Conservation (phyloP, 2,329 filamentous ascomycete genomes). For the Diaporthe ilicicola region DNA sequence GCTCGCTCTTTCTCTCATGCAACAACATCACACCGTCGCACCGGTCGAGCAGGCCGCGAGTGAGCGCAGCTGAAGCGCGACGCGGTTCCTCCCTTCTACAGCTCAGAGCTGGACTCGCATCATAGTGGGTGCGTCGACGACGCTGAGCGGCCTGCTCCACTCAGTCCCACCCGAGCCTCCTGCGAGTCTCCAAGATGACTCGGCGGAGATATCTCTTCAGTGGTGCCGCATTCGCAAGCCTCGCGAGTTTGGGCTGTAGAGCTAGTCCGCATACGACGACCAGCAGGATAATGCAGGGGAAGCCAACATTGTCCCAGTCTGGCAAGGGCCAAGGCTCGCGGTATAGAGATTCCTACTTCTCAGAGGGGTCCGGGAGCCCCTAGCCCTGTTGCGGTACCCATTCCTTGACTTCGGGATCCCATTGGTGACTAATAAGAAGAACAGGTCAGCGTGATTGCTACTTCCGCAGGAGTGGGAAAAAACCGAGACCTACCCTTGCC, state of each 20-base stretch:
- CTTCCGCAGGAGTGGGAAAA: conserved; percentile 7
- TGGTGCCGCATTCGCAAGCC: not conserved
- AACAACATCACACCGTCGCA: not conserved
- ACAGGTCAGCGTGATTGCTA: conserved; percentile 33
- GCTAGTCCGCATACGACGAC: not conserved
- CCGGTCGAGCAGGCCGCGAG: not conserved
- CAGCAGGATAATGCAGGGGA: not conserved
- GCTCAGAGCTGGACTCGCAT: not conserved
- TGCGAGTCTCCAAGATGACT: not conserved
- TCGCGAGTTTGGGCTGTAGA: not conserved
- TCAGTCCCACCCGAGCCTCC: not conserved
- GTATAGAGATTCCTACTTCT: not conserved
- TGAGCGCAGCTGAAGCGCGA: not conserved
- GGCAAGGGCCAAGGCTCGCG: not conserved
- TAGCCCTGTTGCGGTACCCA: conserved; percentile 59
- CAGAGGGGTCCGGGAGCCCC: not conserved
- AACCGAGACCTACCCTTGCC: conserved; percentile 62
- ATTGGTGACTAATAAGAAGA: conserved; percentile 61
- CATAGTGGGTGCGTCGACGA: not conserved
- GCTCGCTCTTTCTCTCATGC: not conserved
- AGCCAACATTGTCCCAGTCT: not conserved
- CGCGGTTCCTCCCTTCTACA: not conserved
- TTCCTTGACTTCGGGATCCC: conserved; percentile 64
- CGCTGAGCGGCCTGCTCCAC: not conserved
- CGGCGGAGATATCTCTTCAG: not conserved